Evolutionary conservation across 768 basidiomycete species (phyloP).

Genomic region (Dentipellis fragilis): DNA sequence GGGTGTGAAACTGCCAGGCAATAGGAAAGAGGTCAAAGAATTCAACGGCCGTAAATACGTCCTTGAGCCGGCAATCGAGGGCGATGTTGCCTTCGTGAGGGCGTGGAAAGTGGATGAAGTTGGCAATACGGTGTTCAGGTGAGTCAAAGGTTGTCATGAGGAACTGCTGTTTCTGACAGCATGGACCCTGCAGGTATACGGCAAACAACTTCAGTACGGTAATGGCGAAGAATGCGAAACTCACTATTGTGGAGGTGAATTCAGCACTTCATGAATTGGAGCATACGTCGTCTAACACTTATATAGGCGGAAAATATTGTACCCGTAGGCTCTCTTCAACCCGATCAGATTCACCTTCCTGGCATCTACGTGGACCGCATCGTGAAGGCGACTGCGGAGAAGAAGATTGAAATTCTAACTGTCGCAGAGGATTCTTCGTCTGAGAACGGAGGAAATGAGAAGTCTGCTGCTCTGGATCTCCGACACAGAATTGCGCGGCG

Average conservation of each 20-base stretch:
- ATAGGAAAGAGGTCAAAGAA: slow-evolving; percentile 65
- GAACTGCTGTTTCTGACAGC: neutral
- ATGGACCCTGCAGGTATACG: slow-evolving; percentile 45
- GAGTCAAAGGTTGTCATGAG: slow-evolving; percentile 7
- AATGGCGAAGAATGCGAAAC: slow-evolving; percentile 83
- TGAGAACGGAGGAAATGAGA: slow-evolving; percentile 33
- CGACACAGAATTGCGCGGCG: slow-evolving; percentile 75
- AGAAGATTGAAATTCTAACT: slow-evolving; percentile 68
- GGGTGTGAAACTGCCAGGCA: slow-evolving; percentile 63
- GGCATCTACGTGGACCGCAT: slow-evolving; percentile 87
- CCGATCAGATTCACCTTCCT: slow-evolving; percentile 73
- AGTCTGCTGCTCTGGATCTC: slow-evolving; percentile 37
- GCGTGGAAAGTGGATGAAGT: slow-evolving; percentile 92
- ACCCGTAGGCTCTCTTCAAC: slow-evolving; percentile 69
- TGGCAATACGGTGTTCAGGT: slow-evolving; percentile 89
- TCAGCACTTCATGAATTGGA: neutral
- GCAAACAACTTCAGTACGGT: slow-evolving; percentile 80
- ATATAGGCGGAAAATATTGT: slow-evolving; percentile 84
- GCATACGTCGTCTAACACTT: neutral
- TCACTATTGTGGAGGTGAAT: slow-evolving; percentile 86
- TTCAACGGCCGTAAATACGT: slow-evolving; percentile 76
- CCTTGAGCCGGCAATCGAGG: slow-evolving; percentile 70
- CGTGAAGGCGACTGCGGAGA: slow-evolving; percentile 65
- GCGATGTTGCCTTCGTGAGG: slow-evolving; percentile 76
- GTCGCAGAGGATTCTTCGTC: slow-evolving; percentile 37